These are phyloP conservation scores for Penicillium sclerotiorum DNA, from an alignment of 2,329 filamentous ascomycete genomes.

Conservation along the genomic window DNA sequence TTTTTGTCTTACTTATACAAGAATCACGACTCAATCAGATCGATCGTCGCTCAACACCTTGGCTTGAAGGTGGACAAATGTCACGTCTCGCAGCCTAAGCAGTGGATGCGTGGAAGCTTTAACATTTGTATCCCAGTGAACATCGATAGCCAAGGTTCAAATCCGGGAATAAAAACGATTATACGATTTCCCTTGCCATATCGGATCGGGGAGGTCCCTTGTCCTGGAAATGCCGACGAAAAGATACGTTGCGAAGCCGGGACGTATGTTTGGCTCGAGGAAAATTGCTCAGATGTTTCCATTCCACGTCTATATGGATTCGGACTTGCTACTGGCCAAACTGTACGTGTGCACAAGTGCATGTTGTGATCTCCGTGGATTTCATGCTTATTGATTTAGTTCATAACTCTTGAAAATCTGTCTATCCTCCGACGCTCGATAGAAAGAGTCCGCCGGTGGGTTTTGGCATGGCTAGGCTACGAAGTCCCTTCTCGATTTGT, in stretches of 20 bases:
- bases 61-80: slow-evolving; percentile 14
- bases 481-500: not conserved
- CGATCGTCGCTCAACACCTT: slow-evolving; percentile 4
- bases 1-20: no score
- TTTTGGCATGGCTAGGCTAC: slow-evolving; percentile 1
- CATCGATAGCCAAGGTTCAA: slow-evolving; percentile 8
- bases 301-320: slow-evolving; percentile 20
- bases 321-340: slow-evolving; percentile 12
- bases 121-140: slow-evolving; percentile 31
- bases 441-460: not conserved
- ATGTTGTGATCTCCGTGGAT: not conserved
- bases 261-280: slow-evolving; percentile 43
- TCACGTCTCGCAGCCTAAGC: slow-evolving; percentile 20
- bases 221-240: slow-evolving; percentile 48
- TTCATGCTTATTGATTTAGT: no score
- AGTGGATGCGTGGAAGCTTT: slow-evolving; percentile 31
- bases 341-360: slow-evolving; percentile 8
- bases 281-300: slow-evolving; percentile 26
- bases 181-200: slow-evolving; percentile 31
- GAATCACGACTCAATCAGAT: no score
- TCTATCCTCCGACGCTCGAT: not conserved
- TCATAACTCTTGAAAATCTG: slow-evolving; percentile 7
- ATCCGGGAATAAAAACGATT: slow-evolving; percentile 23
- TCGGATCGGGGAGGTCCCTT: slow-evolving; percentile 38
- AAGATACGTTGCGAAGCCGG: slow-evolving; percentile 46